Evolutionary conservation across 176 grass and related monocot genomes (phyloP), one percentile per base, ranked within the genome.

Genomic region (Areca catechu): DNA sequence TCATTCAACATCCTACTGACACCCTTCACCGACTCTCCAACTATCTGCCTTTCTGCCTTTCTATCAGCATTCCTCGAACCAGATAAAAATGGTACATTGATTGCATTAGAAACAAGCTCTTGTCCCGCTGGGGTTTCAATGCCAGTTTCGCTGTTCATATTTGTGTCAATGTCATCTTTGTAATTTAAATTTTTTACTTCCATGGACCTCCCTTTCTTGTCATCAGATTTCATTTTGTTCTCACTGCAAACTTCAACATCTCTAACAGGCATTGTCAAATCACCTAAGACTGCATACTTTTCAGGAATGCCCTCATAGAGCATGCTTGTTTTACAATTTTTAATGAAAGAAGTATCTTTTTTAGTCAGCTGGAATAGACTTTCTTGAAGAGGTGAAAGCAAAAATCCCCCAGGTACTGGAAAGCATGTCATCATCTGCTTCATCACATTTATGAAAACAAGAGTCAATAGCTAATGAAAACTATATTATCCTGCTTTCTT

Each of bases 401-500:
- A 63, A 73, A 61, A 70, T 20, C 76, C 84, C 72, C 75, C 87
- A 78, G 93, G 93, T 72, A 82, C 47, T 49, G 69, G 50, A 73
- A 81, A 75, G 73, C 84, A 77, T 52, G 93, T 85, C 88, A 98
- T 98, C 63, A 79, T 77, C 93, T 98, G 81, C 71, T 79, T 15
- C 23, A 67, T 61, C 51, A 61, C 10, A 43, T 43, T 43, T 43
- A 43, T 12, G 10, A 43, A 43, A 7, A 43, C 34, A 43, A 43
- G 34, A 43, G 14, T 43, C 34, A 14, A 14, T 43, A 43, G 7
- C 34, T 43, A 12, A 43, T 43, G 34, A 43, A 43, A 43, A 43
- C 9, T 12, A 9, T 43, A 43, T 43, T 43, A 43, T 43, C 34
- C 34, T 43, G 34, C 34, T 1, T 43, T 43, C 34, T 43, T 43